Conservation (phyloP, 2,329 filamentous ascomycete genomes). For the Rhexocercosporidium sp. region DNA sequence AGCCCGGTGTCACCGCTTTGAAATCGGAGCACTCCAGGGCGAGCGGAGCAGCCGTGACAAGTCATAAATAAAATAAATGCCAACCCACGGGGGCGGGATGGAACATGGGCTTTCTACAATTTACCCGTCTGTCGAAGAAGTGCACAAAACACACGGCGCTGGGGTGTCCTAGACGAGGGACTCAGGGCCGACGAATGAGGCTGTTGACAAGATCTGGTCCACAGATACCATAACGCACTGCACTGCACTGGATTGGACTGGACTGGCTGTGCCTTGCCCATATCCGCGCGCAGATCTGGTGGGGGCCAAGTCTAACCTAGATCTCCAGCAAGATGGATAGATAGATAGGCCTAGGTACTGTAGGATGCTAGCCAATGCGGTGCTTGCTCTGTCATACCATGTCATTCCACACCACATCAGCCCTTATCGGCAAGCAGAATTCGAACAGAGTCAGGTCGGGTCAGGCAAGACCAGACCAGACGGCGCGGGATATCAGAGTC, state of each 20-base stretch:
- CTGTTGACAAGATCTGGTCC: slow-evolving; percentile 6
- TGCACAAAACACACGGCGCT: slow-evolving; percentile 4
- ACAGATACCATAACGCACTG: neutral
- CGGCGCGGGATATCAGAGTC: slow-evolving; percentile 1
- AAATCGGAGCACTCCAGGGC: neutral
- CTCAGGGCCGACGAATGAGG: slow-evolving; percentile 18
- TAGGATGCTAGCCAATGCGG: too few relatives aligned
- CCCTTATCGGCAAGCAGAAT: too few relatives aligned
- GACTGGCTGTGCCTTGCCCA: slow-evolving; percentile 1
- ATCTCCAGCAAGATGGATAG: slow-evolving; percentile 2
- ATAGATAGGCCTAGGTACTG: too few relatives aligned
- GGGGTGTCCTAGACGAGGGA: slow-evolving; percentile 11
- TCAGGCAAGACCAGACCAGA: neutral
- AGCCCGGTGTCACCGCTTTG: slow-evolving; percentile 2
- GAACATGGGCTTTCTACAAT: neutral
- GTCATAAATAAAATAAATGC: neutral
- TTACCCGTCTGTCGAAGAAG: slow-evolving; percentile 15
- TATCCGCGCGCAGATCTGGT: slow-evolving; percentile 25
- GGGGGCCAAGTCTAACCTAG: slow-evolving; percentile 17
- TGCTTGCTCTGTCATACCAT: too few relatives aligned
- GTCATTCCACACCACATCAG: neutral
- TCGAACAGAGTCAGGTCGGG: neutral
- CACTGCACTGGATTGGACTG: too few relatives aligned
- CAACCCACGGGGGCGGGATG: slow-evolving; percentile 6
- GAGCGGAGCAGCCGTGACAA: neutral